phyloP scores from a whole-genome alignment of 805 yeast genomes.

The Metschnikowia shivogae region DNA sequence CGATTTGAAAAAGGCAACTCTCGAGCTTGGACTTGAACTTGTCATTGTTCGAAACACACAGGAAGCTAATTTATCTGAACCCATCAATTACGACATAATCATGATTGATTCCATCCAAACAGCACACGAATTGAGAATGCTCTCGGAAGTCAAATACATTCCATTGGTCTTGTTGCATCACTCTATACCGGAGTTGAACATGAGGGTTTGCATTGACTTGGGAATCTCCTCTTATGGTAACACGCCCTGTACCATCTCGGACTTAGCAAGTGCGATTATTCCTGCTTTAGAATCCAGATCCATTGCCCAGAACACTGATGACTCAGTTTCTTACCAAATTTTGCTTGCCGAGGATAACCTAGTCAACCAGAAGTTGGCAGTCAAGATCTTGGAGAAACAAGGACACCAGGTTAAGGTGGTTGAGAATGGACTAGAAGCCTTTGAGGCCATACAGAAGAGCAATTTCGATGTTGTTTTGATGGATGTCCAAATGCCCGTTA shows the following conservation, averaged over 20 bases:
- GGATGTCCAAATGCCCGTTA: conserved; percentile 95
- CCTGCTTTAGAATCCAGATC: conserved; percentile 84
- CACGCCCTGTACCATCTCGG: conserved; percentile 79
- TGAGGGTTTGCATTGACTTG: conserved; percentile 77
- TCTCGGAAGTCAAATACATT: conserved; percentile 77
- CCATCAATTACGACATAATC: conserved; percentile 70
- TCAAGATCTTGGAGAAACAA: conserved; percentile 76
- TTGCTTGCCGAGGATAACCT: conserved; percentile 83
- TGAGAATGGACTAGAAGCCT: conserved; percentile 80
- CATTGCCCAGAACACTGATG: conserved; percentile 75
- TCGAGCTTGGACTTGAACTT: conserved; percentile 58
- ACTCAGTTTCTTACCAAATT: conserved; percentile 67
- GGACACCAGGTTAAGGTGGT: conserved; percentile 83
- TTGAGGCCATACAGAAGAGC: conserved; percentile 64
- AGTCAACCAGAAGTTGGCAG: conserved; percentile 85
- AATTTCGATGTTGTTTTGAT: conserved; percentile 77
- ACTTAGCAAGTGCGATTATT: conserved; percentile 74
- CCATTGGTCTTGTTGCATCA: conserved; percentile 79
- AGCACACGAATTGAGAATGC: conserved; percentile 61
- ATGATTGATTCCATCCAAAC: conserved; percentile 77
- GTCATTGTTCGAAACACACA: conserved; percentile 52
- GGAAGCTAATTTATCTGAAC: conserved; percentile 54
- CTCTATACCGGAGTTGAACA: conserved; percentile 68
- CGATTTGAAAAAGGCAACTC: conserved; percentile 49
- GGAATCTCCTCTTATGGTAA: conserved; percentile 88